Base-by-base conservation (phyloP, 2,329 filamentous ascomycete genomes). In the Chlorencoelia australis region DNA sequence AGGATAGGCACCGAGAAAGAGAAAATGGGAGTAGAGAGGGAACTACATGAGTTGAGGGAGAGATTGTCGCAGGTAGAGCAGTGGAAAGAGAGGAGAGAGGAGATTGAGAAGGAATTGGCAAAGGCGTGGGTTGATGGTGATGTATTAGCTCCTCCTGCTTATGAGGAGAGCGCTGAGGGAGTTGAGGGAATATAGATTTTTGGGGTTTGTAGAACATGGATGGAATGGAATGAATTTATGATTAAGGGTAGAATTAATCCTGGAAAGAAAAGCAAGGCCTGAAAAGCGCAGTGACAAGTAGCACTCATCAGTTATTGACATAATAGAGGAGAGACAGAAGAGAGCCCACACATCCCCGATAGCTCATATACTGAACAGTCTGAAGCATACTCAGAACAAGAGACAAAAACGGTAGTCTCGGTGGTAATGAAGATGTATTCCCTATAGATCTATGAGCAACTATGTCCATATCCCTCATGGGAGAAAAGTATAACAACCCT, bases 1-100 rank as follows among this genome's bases (percentile, higher is more conserved):
- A 77, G 85, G 39, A 96, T 98, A 48, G 91, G 91, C 40, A 95
- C 88, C 0, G 85, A 87, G 55, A 75, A 82, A 41, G 91, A 98
- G 66, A 94, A 95, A 64, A 78, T 88, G 58, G 82, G 84, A 15
- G 87, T 95, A 6, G 88, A 95, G 63, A 85, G 84, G 57, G 91
- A 98, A 59, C 66, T 96, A 11, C 73, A 82, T 33, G 86, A 95
- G 47, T 68, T 98, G 28, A 75, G 80, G 19, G 85, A 89, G 57
- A 71, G 82, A 16, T 65, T 98, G 6, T 71, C 75, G 8, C 79
- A 85, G 59, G 89, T 96, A 0, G 82, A 89, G 36, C 71, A 78
- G 50, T 93, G 86, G 86, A 86, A 89, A 66, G 63, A 64, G 46
- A 71, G 91, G 33, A 75, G 77, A 22, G 70, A 76, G 33, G 82